Evolutionary conservation across 345 rosid species (phyloP), one percentile per base, ranked within the genome.

Genomic region (Mangifera indica): DNA sequence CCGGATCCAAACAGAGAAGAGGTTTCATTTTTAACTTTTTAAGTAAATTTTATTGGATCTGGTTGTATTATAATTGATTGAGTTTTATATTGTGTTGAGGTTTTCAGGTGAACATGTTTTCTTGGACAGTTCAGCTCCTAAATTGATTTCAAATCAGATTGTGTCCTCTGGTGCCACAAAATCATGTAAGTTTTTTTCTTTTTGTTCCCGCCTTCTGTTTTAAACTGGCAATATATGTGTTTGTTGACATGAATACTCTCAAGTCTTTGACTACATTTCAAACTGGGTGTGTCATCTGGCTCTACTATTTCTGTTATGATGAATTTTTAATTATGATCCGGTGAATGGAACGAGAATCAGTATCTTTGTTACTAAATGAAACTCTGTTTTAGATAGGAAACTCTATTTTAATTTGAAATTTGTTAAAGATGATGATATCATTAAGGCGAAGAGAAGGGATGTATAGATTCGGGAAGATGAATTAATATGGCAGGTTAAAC

Each of bases 81-180:
- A 20, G 53, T 42, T 11, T 0, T 49, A 1, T 62, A 24, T 10
- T 3, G 45, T 44, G 3, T 46, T 63, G 20, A 8, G 32, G 20
- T 53, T 78, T 83, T 78, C 91, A 95, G 99, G 99, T 73, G 99
- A 95, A 79, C 84, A 80, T 66, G 80, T 87, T 70, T 92, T 95
- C 70, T 75, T 95, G 80, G 97, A 92, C 67, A 78, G 85, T 74
- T 89, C 96, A 14, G 77, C 87, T 21, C 75, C 89, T 56, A 65
- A 87, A 53, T 71, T 91, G 44, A 74, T 86, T 71, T 87, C 97
- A 18, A 89, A 84, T 82, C 92, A 87, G 74, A 83, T 88, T 60
- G 81, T 94, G 67, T 84, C 97, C 25, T 77, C 88, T 63, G 86
- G 92, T 77, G 85, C 89, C 73, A 77, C 76, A 66, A 89, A 85